Conservation (phyloP, 2,329 filamentous ascomycete species). For the Ascochyta fabae region DNA sequence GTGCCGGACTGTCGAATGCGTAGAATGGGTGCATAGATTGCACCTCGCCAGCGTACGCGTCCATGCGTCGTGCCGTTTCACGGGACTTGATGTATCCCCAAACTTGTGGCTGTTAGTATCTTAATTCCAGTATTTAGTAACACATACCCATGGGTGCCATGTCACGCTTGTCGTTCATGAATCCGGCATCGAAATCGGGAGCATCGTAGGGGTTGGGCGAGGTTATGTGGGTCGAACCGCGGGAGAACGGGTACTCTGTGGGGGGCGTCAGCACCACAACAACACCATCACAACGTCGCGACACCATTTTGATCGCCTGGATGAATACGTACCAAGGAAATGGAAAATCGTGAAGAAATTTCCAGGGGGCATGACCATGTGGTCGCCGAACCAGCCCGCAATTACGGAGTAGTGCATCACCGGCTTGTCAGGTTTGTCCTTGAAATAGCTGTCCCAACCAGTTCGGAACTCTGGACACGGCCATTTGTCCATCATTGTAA, state of each 20-base stretch:
- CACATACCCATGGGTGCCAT: slow-evolving; percentile 69
- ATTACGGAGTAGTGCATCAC: slow-evolving; percentile 86
- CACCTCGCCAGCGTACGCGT: slow-evolving; percentile 76
- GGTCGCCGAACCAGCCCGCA: slow-evolving; percentile 58
- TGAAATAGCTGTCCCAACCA: slow-evolving; percentile 83
- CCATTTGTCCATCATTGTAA: slow-evolving; percentile 73
- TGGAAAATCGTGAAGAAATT: slow-evolving; percentile 88
- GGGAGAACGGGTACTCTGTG: slow-evolving; percentile 74
- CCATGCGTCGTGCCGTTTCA: slow-evolving; percentile 79
- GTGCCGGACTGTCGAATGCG: slow-evolving; percentile 71
- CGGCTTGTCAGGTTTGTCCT: slow-evolving; percentile 83
- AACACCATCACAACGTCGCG: too few relatives aligned
- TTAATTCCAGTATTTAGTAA: neutral
- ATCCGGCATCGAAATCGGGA: slow-evolving; percentile 80
- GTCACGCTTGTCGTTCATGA: slow-evolving; percentile 85
- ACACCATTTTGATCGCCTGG: too few relatives aligned
- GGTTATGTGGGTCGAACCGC: slow-evolving; percentile 73
- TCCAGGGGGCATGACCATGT: slow-evolving; percentile 70
- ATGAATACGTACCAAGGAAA: slow-evolving; percentile 58
- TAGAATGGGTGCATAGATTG: slow-evolving; percentile 73
- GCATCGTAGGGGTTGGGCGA: slow-evolving; percentile 75
- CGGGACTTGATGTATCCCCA: slow-evolving; percentile 85
- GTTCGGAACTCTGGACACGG: slow-evolving; percentile 75
- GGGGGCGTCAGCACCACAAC: too few relatives aligned
- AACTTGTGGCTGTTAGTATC: slow-evolving; percentile 51